These are phyloP conservation scores for Apiospora aurea DNA, from an alignment of 2,329 filamentous ascomycete species.

Conservation along the genomic window DNA sequence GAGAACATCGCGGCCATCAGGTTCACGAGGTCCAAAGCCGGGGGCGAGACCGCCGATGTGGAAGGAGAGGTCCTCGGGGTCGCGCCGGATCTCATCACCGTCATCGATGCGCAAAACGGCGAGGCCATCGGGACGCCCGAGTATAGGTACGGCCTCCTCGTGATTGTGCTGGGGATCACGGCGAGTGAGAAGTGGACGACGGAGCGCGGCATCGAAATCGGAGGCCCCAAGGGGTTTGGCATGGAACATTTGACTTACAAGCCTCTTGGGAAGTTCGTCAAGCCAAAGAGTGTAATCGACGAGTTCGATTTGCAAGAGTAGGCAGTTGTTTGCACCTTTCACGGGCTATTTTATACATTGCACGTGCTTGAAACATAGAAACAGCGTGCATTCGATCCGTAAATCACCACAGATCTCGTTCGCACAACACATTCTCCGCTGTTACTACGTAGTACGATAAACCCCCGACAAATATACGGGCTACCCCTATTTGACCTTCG, in stretches of 20 bases:
- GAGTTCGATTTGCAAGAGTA: slow-evolving; percentile 44
- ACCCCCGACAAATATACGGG: too few relatives aligned
- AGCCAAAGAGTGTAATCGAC: slow-evolving; percentile 60
- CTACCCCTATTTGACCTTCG: too few relatives aligned
- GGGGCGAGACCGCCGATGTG: slow-evolving; percentile 45
- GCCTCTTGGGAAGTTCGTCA: slow-evolving; percentile 55
- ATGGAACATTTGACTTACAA: slow-evolving; percentile 56
- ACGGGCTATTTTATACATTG: background rate
- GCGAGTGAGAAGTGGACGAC: slow-evolving; percentile 55
- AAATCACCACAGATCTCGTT: background rate
- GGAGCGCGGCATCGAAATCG: slow-evolving; percentile 56
- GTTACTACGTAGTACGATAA: background rate
- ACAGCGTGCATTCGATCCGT: background rate
- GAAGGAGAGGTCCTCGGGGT: slow-evolving; percentile 53
- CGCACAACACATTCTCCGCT: background rate
- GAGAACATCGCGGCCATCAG: slow-evolving; percentile 71
- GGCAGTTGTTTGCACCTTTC: too few relatives aligned
- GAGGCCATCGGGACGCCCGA: slow-evolving; percentile 64
- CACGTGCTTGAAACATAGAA: background rate
- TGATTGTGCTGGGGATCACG: slow-evolving; percentile 56
- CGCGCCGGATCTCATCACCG: slow-evolving; percentile 63
- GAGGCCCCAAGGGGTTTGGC: slow-evolving; percentile 57
- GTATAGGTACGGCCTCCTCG: slow-evolving; percentile 60
- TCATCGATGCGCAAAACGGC: slow-evolving; percentile 63
- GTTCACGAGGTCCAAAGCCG: slow-evolving; percentile 35